Evolutionary conservation across 371 early-diverging fungal genomes (phyloP), one percentile per base, ranked within the genome.

Genomic region (Syncephalastrum monosporum): DNA sequence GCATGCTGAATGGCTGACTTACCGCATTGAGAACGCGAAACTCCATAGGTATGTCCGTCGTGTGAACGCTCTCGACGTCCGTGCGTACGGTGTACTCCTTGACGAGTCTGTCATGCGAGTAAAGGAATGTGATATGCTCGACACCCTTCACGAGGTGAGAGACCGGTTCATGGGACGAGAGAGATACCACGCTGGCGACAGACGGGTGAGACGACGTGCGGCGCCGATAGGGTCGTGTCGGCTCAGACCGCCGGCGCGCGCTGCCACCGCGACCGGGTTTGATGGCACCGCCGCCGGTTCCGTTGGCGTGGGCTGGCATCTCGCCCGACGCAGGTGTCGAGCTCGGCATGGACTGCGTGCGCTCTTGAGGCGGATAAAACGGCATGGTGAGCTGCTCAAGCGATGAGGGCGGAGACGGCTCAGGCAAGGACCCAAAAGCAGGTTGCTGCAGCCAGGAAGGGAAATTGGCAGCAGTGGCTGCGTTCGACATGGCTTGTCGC

Each of bases 31-130:
- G 82, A 23, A 69, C 69, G 58, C 87, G 88, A 60, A 93, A 93
- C 33, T 83, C 83, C 23, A 77, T 76, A 33, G 81, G 73, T 47
- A 95, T 68, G 23, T 81, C 79, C 25, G 79, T 74, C 5, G 85
- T 55, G 56, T 75, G 70, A 17, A 89, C 80, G 47, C 56, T 71
- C 15, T 89, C 89, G 16, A 93, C 77, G 72, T 95, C 92, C 14
- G 85, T 88, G 16, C 91, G 82, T 21, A 95, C 87, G 45, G 77
- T 82, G 66, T 89, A 93, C 62, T 88, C 82, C 50, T 82, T 83
- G 12, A 77, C 71, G 17, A 69, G 62, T n/a, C 88, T 84, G 59
- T 85, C 82, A 50, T 75, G 74, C 17, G 88, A 83, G 61, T 90
- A 90, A 13, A 75, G 59, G 61, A 90, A 89, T 10, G 78, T 77